Conservation (phyloP, 2,329 filamentous ascomycete species). For the Trichoderma cornu-damae region DNA sequence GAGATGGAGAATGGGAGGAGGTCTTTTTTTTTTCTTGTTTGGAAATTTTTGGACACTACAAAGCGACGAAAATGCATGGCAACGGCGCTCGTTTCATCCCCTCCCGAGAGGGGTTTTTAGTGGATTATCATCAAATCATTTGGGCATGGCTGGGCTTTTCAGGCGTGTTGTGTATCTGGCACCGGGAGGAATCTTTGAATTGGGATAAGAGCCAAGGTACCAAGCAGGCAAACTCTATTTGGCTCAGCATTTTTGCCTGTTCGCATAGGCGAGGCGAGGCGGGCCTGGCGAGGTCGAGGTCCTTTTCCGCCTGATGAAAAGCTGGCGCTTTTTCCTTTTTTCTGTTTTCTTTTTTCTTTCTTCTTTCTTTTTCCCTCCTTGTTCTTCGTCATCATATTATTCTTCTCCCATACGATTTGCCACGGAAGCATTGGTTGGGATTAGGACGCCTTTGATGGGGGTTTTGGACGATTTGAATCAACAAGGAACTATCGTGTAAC, state of each 20-base stretch:
- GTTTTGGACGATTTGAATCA: no score
- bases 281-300: not conserved
- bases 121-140: conserved; percentile 14
- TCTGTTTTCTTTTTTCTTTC: not conserved
- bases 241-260: not conserved
- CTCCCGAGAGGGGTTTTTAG: conserved; percentile 1
- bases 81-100: conserved; percentile 26
- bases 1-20: not conserved
- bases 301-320: not conserved
- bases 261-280: conserved; percentile 1
- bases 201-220: not conserved
- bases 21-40: no score
- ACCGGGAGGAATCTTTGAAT: not conserved
- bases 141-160: conserved; percentile 20
- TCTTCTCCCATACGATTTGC: no score
- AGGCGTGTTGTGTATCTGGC: conserved; percentile 21
- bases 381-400: no score
- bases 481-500: no score
- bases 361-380: no score
- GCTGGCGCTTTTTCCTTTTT: not conserved
- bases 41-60: conserved; percentile 1
- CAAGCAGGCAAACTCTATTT: not conserved
- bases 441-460: no score
- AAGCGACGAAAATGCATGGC: conserved; percentile 21
- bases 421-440: no score